phyloP scores from a whole-genome alignment of 495 filamentous ascomycete genomes.

The Trichoderma orchidacearum region DNA sequence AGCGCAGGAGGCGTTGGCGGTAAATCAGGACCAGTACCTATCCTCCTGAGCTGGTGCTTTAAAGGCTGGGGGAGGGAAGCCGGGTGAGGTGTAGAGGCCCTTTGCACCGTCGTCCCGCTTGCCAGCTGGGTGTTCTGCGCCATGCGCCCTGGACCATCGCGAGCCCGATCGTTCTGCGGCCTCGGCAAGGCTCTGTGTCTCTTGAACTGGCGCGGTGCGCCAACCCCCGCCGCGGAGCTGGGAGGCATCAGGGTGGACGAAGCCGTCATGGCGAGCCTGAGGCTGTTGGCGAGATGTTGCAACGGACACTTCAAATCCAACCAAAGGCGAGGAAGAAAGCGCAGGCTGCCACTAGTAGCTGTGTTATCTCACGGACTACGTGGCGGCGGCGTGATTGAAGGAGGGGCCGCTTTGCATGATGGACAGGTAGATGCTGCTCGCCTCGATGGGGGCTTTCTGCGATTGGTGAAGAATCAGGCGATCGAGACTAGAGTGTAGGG shows the following conservation, averaged over 20 bases:
- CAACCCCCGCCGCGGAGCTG: neutral
- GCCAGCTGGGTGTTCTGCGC: neutral
- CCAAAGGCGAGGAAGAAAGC: neutral
- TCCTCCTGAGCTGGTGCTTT: constrained; percentile 18
- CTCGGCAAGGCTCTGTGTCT: constrained; percentile 41
- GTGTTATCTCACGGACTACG: neutral
- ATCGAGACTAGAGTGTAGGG: neutral
- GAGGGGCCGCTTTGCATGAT: neutral
- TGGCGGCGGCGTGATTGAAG: neutral
- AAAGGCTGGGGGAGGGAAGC: constrained; percentile 9
- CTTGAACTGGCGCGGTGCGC: constrained; percentile 28
- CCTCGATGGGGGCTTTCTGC: neutral
- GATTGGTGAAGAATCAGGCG: neutral
- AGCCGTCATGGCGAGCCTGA: neutral
- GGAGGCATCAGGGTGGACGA: neutral
- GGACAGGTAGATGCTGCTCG: neutral
- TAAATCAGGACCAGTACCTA: constrained; percentile 22
- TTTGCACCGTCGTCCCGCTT: constrained; percentile 6
- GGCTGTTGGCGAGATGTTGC: neutral
- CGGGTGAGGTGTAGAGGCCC: constrained; percentile 10
- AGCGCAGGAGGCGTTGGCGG: constrained; percentile 42
- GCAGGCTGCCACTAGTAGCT: neutral
- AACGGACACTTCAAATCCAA: neutral
- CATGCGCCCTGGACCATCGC: constrained; percentile 1
- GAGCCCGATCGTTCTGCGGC: constrained; percentile 16